Conservation (phyloP, 306 rosid genomes). For the Prunus kanzakura region DNA sequence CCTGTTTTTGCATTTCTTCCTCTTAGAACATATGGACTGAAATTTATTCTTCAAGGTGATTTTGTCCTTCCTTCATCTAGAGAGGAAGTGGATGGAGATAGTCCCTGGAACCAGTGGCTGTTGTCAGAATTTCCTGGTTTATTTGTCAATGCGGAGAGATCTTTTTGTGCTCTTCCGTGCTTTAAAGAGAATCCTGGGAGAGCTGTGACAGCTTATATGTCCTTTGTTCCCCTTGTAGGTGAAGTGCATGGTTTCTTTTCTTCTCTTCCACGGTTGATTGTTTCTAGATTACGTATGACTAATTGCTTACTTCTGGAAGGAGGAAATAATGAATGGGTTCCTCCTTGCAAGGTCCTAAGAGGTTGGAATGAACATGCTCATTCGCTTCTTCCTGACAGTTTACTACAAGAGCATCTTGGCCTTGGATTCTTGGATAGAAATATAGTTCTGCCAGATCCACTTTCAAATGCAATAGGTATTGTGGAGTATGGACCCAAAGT, state of each 20-base stretch:
- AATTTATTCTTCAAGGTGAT: constrained; percentile 93
- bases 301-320: constrained; percentile 85
- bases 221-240: constrained; percentile 86
- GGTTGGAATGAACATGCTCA: constrained; percentile 84
- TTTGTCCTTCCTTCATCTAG: constrained; percentile 97
- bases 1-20: constrained; percentile 98
- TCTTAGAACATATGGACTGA: constrained; percentile 82
- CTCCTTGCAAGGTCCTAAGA: constrained; percentile 85
- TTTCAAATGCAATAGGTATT: constrained; percentile 75
- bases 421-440: constrained; percentile 73
- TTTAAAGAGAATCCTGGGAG: constrained; percentile 71
- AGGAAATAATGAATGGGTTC: constrained; percentile 58
- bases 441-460: constrained; percentile 55
- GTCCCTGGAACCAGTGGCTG: constrained; percentile 97
- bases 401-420: constrained; percentile 73
- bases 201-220: constrained; percentile 86
- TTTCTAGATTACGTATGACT: constrained; percentile 63
- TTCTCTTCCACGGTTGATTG: constrained; percentile 74
- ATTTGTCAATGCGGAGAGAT: constrained; percentile 69
- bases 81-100: constrained; percentile 97
- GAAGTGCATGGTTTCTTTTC: constrained; percentile 96
- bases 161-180: constrained; percentile 77
- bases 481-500: constrained; percentile 78
- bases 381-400: constrained; percentile 55
- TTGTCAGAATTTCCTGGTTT: constrained; percentile 83